Evolutionary conservation across 352 stramenopile species (phyloP).

Genomic region (Phytophthora melonis): DNA sequence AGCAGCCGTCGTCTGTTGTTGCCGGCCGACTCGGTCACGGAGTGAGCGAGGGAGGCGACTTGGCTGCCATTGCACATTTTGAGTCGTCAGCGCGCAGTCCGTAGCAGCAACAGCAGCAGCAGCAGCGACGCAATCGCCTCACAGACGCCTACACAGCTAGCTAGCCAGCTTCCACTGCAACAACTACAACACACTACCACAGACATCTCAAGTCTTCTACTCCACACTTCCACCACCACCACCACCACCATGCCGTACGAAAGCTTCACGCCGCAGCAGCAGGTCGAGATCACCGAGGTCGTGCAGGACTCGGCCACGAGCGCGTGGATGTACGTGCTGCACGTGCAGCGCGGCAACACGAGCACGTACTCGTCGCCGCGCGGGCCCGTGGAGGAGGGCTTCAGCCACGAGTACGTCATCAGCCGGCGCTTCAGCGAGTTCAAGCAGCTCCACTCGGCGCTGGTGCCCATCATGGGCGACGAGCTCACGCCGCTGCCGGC

Average conservation of each 20-base stretch:
- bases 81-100: conserved; percentile 9
- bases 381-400: conserved; percentile 44
- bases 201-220: neutral
- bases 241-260: conserved; percentile 77
- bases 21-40: neutral
- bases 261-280: conserved; percentile 69
- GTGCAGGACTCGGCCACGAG: conserved; percentile 65
- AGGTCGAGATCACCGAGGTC: conserved; percentile 72
- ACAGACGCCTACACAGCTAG: neutral
- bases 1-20: conserved; percentile 26
- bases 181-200: neutral
- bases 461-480: conserved; percentile 56
- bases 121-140: too few species aligned
- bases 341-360: conserved; percentile 51
- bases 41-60: conserved; percentile 6
- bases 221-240: neutral
- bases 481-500: conserved; percentile 62
- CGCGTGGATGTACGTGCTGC: conserved; percentile 74
- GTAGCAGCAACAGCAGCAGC: neutral
- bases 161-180: neutral
- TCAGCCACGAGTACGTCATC: conserved; percentile 62
- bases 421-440: conserved; percentile 77
- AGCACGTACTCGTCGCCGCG: conserved; percentile 44
- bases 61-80: conserved; percentile 42
- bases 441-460: conserved; percentile 65